Conservation (phyloP, 176 grass and related monocot genomes). For the Triticum dicoccoides region DNA sequence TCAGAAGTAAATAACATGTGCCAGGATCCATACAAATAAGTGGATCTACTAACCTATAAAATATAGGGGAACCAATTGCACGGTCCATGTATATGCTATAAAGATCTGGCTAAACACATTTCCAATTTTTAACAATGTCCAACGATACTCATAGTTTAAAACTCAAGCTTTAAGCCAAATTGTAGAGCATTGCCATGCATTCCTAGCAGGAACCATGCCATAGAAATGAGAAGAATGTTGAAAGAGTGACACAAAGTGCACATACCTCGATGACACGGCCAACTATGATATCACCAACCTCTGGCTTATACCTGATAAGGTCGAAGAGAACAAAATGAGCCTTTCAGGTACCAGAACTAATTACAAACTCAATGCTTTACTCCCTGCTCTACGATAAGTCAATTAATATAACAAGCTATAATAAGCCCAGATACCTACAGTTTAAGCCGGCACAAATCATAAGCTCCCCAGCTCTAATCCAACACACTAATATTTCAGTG, state of each 20-base stretch:
- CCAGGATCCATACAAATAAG: background rate
- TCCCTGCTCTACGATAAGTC: background rate
- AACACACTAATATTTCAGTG: background rate
- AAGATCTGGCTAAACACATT: background rate
- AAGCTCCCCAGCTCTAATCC: background rate
- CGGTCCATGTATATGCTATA: background rate
- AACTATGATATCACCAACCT: conserved; percentile 99
- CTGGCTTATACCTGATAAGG: conserved; percentile 78
- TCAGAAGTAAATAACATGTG: background rate
- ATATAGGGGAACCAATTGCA: background rate
- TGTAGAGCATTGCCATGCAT: background rate
- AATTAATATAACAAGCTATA: background rate
- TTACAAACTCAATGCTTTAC: background rate
- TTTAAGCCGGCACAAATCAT: background rate
- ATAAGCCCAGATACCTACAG: background rate
- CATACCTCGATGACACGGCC: conserved; percentile 91
- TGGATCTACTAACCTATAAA: background rate
- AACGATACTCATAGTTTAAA: background rate
- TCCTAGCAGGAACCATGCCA: background rate
- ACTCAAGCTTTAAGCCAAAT: background rate
- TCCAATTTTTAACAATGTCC: background rate
- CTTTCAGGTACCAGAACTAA: background rate
- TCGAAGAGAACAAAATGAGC: background rate
- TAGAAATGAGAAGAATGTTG: background rate
- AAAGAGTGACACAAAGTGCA: background rate